Conservation (phyloP, 2,329 filamentous ascomycete species). For the Pyrenophora tritici-repentis region DNA sequence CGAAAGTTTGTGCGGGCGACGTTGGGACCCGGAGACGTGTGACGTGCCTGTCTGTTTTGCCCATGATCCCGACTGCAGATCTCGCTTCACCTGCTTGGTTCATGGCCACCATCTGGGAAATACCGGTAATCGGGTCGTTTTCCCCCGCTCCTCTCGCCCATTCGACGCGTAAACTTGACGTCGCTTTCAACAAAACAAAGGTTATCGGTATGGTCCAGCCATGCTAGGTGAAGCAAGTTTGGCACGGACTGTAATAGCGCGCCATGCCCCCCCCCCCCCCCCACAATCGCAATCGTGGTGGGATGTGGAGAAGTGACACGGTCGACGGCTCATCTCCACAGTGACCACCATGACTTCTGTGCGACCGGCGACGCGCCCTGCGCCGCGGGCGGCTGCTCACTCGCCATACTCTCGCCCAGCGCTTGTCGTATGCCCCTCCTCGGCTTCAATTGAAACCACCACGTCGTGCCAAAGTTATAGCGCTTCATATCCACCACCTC, state of each 20-base stretch:
- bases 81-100: constrained; percentile 25
- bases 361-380: constrained; percentile 22
- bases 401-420: constrained; percentile 12
- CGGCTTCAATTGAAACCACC: constrained; percentile 55
- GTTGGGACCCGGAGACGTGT: constrained; percentile 7
- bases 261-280: no score
- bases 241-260: constrained; percentile 3
- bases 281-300: constrained; percentile 11
- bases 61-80: constrained; percentile 22
- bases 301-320: constrained; percentile 13
- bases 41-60: constrained; percentile 11
- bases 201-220: background rate
- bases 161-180: constrained; percentile 17
- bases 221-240: background rate
- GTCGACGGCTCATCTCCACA: constrained; percentile 38
- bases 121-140: constrained; percentile 17
- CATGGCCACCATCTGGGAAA: constrained; percentile 11
- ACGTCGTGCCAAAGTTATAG: constrained; percentile 56
- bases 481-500: constrained; percentile 54
- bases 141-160: constrained; percentile 8
- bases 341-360: constrained; percentile 42
- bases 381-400: constrained; percentile 22
- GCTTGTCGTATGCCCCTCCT: constrained; percentile 36
- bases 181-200: constrained; percentile 9
- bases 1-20: constrained; percentile 13